Percentiles rank a stretch among this genome's conserved stretches.
These are phyloP conservation scores for Neckera pumila DNA, from an alignment of 225 moss, liverwort and hornwort species.

Conservation along the genomic window DNA sequence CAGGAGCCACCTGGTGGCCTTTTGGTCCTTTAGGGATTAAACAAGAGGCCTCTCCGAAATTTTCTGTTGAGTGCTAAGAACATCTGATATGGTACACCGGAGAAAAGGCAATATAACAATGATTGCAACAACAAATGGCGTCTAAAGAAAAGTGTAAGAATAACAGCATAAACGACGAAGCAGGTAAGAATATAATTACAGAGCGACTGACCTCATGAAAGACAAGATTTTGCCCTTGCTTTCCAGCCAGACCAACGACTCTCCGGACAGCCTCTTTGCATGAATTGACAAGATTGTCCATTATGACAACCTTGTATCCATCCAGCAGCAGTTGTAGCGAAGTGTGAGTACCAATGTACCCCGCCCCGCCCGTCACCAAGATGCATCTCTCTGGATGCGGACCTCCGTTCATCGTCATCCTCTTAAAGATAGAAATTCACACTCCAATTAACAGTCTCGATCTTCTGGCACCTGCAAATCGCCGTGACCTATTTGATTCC, in stretches of 20 bases:
- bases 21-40: too few species aligned
- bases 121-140: neutral
- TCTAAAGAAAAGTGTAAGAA: neutral
- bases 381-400: conserved; percentile 39
- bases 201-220: conserved; percentile 34
- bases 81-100: neutral
- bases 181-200: neutral
- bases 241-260: conserved; percentile 75
- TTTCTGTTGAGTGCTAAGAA: neutral
- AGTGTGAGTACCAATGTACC: conserved; percentile 88
- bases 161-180: neutral
- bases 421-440: neutral
- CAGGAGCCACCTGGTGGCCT: too few species aligned
- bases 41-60: neutral
- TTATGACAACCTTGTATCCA: conserved; percentile 76
- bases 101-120: neutral
- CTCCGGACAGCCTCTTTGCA: conserved; percentile 69
- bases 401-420: conserved; percentile 38
- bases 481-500: neutral
- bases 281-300: conserved; percentile 83
- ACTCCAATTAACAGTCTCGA: neutral
- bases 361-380: conserved; percentile 87
- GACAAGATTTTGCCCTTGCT: conserved; percentile 51
- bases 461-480: neutral
- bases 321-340: conserved; percentile 76